Conservation (phyloP, 2,329 filamentous ascomycete genomes). For the Aspergillus sp. region DNA sequence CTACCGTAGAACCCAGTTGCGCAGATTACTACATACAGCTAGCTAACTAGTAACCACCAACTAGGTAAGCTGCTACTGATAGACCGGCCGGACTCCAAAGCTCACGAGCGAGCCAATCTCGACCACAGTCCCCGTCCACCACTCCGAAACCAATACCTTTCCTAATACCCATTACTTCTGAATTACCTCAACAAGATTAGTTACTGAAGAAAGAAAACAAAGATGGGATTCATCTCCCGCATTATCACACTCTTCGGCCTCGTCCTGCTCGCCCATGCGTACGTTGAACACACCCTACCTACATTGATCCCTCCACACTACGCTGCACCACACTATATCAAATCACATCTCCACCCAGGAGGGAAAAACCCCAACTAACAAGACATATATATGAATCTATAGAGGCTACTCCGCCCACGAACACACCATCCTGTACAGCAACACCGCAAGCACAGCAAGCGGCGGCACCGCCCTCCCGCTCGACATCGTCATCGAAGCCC, state of each 20-base stretch:
- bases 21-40: not conserved
- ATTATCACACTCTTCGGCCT: conserved; percentile 73
- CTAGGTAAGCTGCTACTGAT: too few species aligned
- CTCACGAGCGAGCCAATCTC: not conserved
- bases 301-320: not conserved
- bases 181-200: too few species aligned
- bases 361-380: too few species aligned
- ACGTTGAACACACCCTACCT: conserved; percentile 43
- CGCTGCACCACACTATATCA: not conserved
- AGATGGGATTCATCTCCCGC: conserved; percentile 72
- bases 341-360: too few species aligned
- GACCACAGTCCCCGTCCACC: not conserved
- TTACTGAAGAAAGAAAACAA: not conserved
- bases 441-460: conserved; percentile 43
- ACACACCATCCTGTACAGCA: conserved; percentile 73
- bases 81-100: not conserved
- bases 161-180: too few species aligned
- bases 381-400: conserved; percentile 4
- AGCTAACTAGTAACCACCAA: too few species aligned
- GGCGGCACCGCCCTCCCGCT: conserved; percentile 63
- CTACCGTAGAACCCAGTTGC: conserved; percentile 13
- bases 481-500: conserved; percentile 85
- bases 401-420: conserved; percentile 98
- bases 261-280: conserved; percentile 84
- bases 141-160: not conserved